These are phyloP conservation scores for Rhododendron griersonianum DNA, from an alignment of 148 eudicot genomes.

Conservation along the genomic window DNA sequence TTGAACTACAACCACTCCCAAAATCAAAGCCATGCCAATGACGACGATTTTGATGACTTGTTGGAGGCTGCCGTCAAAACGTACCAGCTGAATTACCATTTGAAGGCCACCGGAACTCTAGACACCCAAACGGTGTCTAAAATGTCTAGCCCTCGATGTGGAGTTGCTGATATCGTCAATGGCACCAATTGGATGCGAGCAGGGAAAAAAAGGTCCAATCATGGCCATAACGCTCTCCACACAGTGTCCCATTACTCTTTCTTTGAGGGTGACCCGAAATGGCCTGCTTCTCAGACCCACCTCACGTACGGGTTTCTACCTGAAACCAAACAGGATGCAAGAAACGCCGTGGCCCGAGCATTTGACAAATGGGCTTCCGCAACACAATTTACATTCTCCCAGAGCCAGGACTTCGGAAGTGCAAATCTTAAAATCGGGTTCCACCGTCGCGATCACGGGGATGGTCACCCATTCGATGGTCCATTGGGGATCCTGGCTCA, in stretches of 20 bases:
- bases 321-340: background rate
- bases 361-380: too few relatives aligned
- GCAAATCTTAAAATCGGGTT: too few relatives aligned
- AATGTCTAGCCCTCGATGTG: constrained; percentile 27
- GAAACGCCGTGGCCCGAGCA: too few relatives aligned
- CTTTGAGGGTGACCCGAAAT: background rate
- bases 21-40: background rate
- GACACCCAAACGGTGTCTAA: constrained; percentile 6
- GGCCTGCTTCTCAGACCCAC: background rate
- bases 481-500: too few relatives aligned
- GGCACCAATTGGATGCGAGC: background rate
- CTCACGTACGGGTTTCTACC: background rate
- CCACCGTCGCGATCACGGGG: too few relatives aligned
- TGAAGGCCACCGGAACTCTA: constrained; percentile 17
- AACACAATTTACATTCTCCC: too few relatives aligned
- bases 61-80: constrained; percentile 21
- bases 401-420: too few relatives aligned
- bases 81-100: constrained; percentile 18
- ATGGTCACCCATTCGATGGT: too few relatives aligned
- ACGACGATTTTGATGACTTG: constrained; percentile 17
- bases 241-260: background rate
- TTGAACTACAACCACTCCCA: background rate
- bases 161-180: constrained; percentile 5
- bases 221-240: background rate
- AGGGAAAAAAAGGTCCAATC: background rate